A percentile compares a stretch with the other conserved stretches of the same genome.
These are phyloP conservation scores for Viola odorata DNA, from an alignment of 345 rosid species.

Conservation along the genomic window DNA sequence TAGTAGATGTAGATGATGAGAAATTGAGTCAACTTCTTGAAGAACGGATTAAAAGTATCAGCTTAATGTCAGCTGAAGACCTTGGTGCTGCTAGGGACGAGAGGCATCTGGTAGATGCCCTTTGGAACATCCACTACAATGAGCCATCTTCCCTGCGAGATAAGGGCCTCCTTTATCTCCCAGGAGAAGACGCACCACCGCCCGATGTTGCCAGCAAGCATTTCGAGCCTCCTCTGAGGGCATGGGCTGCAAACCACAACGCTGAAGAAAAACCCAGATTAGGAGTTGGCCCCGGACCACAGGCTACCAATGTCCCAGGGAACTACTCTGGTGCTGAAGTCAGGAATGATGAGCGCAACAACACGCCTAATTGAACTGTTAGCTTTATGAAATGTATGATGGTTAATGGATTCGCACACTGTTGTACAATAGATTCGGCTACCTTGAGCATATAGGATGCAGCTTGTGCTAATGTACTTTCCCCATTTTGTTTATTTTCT, in stretches of 20 bases:
- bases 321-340: conserved; percentile 5
- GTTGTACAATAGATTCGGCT: background rate
- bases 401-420: background rate
- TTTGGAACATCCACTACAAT: conserved; percentile 63
- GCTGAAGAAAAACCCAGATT: conserved; percentile 31
- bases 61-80: conserved; percentile 66
- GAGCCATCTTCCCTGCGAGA: conserved; percentile 66
- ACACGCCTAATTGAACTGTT: background rate
- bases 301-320: conserved; percentile 13
- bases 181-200: conserved; percentile 62
- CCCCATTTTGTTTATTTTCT: no score
- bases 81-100: conserved; percentile 78
- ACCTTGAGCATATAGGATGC: no score
- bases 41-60: conserved; percentile 55
- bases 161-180: conserved; percentile 68
- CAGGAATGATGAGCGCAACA: conserved; percentile 9
- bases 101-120: conserved; percentile 69
- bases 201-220: conserved; percentile 70
- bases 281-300: conserved; percentile 40
- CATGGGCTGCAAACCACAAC: conserved; percentile 48
- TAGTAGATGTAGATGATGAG: conserved; percentile 42
- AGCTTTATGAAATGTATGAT: no score
- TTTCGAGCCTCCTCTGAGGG: conserved; percentile 79
- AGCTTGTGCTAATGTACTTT: no score
- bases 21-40: conserved; percentile 65